phyloP scores from a whole-genome alignment of 192 early-diverging fungal genomes.

The Cladochytrium replicatum region DNA sequence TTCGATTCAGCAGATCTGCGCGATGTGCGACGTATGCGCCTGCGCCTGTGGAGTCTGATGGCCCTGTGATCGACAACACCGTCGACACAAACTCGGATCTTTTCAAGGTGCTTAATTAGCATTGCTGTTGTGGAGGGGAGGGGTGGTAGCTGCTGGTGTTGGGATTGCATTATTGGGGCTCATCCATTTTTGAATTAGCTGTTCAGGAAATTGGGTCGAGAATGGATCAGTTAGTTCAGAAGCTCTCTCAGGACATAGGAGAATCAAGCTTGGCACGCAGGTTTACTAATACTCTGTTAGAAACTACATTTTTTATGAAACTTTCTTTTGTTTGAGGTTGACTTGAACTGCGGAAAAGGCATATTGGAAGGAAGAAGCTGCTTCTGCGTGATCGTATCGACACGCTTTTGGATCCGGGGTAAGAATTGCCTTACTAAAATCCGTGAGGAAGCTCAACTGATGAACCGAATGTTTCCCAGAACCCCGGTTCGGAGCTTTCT shows the following conservation, averaged over 20 bases:
- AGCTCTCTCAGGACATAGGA: conserved; percentile 52
- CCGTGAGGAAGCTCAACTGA: conserved; percentile 6
- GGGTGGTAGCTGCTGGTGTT: no score
- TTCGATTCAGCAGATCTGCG: no score
- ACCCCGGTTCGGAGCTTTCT: conserved; percentile 88
- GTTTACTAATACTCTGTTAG: no score
- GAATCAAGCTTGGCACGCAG: conserved; percentile 68
- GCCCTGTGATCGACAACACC: conserved; percentile 56
- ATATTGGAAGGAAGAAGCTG: conserved; percentile 75
- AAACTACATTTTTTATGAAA: no score
- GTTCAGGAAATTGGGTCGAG: conserved; percentile 68
- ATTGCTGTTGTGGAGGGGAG: no score
- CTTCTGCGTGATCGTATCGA: conserved; percentile 85
- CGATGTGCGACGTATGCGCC: no score
- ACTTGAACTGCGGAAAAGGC: conserved; percentile 68
- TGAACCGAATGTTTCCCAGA: no score
- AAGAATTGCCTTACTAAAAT: no score
- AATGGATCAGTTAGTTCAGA: conserved; percentile 56
- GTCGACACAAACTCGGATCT: conserved; percentile 55
- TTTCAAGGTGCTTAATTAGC: conserved; percentile 57
- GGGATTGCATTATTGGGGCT: no score
- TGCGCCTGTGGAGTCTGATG: no score
- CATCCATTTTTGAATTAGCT: no score
- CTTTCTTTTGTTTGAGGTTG: conserved; percentile 64
- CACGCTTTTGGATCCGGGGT: conserved; percentile 65